These are phyloP conservation scores for Wallacemonas collosoma DNA, from an alignment of 208 protist species.

Conservation along the genomic window DNA sequence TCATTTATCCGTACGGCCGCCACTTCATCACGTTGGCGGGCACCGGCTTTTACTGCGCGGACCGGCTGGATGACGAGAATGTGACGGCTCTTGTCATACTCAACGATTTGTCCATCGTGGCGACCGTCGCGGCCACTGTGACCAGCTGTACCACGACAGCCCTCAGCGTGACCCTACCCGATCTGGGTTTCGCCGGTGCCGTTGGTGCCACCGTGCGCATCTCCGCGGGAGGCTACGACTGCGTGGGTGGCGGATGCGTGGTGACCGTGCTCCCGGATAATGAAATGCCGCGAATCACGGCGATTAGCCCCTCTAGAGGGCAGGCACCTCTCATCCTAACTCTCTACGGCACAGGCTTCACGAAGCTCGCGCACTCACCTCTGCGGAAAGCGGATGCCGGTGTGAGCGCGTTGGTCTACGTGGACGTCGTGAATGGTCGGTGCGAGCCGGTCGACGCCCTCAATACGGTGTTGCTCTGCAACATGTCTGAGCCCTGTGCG, in stretches of 20 bases:
- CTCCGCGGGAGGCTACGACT: not conserved
- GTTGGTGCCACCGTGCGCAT: not conserved
- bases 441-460: slow-evolving; percentile 36
- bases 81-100: not conserved
- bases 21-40: slow-evolving; percentile 26
- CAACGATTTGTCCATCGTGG: not conserved
- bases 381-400: not conserved
- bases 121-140: slow-evolving; percentile 5
- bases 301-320: slow-evolving; percentile 30
- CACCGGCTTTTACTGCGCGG: slow-evolving; percentile 16
- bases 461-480: slow-evolving; percentile 41
- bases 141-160: slow-evolving; percentile 6
- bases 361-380: slow-evolving; percentile 32
- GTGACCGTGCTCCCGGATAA: slow-evolving; percentile 14
- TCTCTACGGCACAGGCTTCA: slow-evolving; percentile 46
- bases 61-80: not conserved
- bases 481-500: slow-evolving; percentile 27
- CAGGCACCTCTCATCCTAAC: slow-evolving; percentile 42
- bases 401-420: slow-evolving; percentile 11
- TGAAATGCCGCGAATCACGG: slow-evolving; percentile 35
- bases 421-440: slow-evolving; percentile 30
- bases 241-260: slow-evolving; percentile 1
- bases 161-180: not conserved
- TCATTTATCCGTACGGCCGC: slow-evolving; percentile 35
- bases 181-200: not conserved